phyloP scores from a whole-genome alignment of 805 yeast genomes.

The Candida maesae region DNA sequence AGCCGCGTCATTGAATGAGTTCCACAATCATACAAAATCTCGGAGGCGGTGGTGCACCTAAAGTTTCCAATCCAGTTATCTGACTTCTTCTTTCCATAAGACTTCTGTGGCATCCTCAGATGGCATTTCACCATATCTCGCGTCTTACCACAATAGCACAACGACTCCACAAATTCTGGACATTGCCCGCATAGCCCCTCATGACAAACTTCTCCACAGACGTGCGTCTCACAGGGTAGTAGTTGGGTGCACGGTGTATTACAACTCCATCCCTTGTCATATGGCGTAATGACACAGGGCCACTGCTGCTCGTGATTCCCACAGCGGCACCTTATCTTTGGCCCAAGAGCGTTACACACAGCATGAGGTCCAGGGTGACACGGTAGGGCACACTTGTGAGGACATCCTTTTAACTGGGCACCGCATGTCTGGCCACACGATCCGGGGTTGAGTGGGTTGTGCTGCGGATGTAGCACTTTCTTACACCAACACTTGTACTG shows the following conservation, averaged over 20 bases:
- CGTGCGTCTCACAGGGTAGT: constrained; percentile 71
- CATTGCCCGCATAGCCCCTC: constrained; percentile 82
- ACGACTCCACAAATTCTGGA: constrained; percentile 39
- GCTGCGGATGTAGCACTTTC: constrained; percentile 60
- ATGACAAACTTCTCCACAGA: constrained; percentile 65
- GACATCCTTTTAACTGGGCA: constrained; percentile 49
- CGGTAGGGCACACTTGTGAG: constrained; percentile 67
- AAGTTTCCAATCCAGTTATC: constrained; percentile 49
- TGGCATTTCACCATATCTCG: constrained; percentile 41
- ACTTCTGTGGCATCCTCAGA: constrained; percentile 37
- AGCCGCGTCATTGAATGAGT: constrained; percentile 54
- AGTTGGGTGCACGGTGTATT: constrained; percentile 53
- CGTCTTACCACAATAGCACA: constrained; percentile 76
- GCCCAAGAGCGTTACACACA: constrained; percentile 75
- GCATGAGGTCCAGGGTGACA: constrained; percentile 94
- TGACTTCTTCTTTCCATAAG: constrained; percentile 21
- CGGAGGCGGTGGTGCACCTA: constrained; percentile 43
- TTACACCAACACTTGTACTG: constrained; percentile 88
- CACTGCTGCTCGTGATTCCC: constrained; percentile 63
- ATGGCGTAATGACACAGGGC: constrained; percentile 73
- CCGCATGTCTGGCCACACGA: constrained; percentile 87
- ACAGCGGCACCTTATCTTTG: constrained; percentile 66
- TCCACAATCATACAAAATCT: constrained; percentile 57
- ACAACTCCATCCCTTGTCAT: constrained; percentile 66
- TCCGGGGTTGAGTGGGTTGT: constrained; percentile 63